Evolutionary conservation across 495 filamentous ascomycete genomes (phyloP), one percentile per base, ranked within the genome.

Genomic region (Aspergillus sclerotiicarbonarius): DNA sequence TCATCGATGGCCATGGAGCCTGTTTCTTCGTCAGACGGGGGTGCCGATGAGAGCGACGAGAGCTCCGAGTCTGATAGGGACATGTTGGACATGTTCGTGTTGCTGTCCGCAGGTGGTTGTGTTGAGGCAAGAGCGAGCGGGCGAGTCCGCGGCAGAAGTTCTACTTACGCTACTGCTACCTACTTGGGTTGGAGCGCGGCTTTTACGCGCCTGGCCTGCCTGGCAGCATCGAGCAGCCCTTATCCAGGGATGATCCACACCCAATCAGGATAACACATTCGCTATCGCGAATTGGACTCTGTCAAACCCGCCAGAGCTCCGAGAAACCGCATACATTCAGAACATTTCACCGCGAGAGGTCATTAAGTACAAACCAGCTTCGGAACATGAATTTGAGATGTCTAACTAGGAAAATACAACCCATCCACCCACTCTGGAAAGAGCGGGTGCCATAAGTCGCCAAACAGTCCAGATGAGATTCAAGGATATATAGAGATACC

Each of bases 41-140:
- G 79, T 47, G 82, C 74, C 52, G 82, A 84, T 46, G 83, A 85
- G 33, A 85, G 71, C n/a, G 82, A 83, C 8, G 83, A 85, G 48
- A 76, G 70, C 21, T 80, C 80, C 53, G 80, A 82, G 49, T 80
- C 80, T 46, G 80, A 81, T 51, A 72, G 71, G 41, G 80, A 76
- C 79, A 83, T 82, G 62, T 60, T 74, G 41, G 67, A 69, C 50
- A 62, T 65, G 62, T 59, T 68, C 58, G 60, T 60, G 57, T 32
- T 33, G 45, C 35, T 45, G 58, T 57, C 35, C 15, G 60, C 64
- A 66, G 61, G 59, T 65, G 52, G 62, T 65, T 60, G 66, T 64
- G 57, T 62, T 58, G 64, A 53, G 53, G 52, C 49, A 54, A 64
- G 65, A 62, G 51, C 64, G 61, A 63, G 68, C 69, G 67, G 65